A percentile compares a stretch with the other conserved stretches of the same genome.
Evolutionary conservation across 2,329 filamentous ascomycete genomes (phyloP).

Genomic region (Fusarium sp.): DNA sequence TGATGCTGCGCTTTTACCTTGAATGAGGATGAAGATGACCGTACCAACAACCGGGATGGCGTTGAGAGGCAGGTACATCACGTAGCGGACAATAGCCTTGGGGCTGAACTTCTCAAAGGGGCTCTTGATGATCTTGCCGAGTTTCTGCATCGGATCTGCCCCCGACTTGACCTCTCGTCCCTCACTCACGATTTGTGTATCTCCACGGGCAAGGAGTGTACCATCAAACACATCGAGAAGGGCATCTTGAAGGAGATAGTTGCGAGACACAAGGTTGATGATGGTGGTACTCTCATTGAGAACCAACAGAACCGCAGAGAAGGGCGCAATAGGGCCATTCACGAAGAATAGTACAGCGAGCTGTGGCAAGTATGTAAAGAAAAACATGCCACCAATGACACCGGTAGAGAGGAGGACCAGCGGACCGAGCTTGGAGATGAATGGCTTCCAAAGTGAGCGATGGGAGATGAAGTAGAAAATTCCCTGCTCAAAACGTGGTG

Average conservation of each 20-base stretch:
- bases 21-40: conserved; percentile 78
- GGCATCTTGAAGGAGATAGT: conserved; percentile 82
- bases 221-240: conserved; percentile 91
- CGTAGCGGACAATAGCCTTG: conserved; percentile 75
- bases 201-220: conserved; percentile 63
- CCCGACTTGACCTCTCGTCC: conserved; percentile 77
- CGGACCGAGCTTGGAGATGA: conserved; percentile 63
- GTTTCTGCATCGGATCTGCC: conserved; percentile 63
- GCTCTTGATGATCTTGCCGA: conserved; percentile 66
- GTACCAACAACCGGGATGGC: conserved; percentile 93
- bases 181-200: conserved; percentile 71
- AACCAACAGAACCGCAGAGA: conserved; percentile 76
- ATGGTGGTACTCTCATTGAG: conserved; percentile 69
- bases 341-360: conserved; percentile 83
- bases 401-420: conserved; percentile 76
- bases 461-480: conserved; percentile 68
- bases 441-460: conserved; percentile 66
- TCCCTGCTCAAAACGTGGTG: conserved; percentile 52
- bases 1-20: conserved; percentile 57
- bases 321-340: conserved; percentile 82
- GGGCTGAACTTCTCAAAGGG: conserved; percentile 67
- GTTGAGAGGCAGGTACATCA: conserved; percentile 91
- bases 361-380: conserved; percentile 87
- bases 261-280: conserved; percentile 67
- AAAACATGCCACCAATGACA: conserved; percentile 84